These are phyloP conservation scores for Candida sithepensis DNA, from an alignment of 805 yeast genomes.

Conservation along the genomic window DNA sequence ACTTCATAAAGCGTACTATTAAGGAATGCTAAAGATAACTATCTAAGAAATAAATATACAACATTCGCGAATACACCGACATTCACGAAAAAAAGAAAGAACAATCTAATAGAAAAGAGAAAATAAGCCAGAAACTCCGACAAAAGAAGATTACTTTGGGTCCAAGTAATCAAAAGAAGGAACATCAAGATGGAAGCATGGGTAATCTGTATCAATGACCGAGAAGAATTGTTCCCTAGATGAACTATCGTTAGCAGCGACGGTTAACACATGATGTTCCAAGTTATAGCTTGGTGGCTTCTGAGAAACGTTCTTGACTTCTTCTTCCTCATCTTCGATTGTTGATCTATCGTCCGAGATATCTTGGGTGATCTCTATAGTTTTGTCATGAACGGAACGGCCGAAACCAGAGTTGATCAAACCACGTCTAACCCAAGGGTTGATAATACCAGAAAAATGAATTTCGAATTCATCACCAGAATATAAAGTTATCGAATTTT, in stretches of 20 bases:
- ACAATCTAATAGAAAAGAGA: background rate
- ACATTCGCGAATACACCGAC: background rate
- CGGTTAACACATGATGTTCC: conserved; percentile 19
- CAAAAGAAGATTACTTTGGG: background rate
- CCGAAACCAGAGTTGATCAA: conserved; percentile 79
- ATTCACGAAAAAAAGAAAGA: background rate
- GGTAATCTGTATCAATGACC: conserved; percentile 60
- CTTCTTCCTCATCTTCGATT: conserved; percentile 28
- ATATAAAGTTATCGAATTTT: conserved; percentile 65
- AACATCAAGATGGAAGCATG: conserved; percentile 75
- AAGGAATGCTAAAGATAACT: background rate
- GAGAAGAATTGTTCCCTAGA: conserved; percentile 32
- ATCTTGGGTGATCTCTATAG: conserved; percentile 9
- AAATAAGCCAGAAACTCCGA: background rate
- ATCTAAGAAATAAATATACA: background rate
- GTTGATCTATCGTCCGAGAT: conserved; percentile 9
- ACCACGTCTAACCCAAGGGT: conserved; percentile 84
- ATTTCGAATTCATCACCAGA: conserved; percentile 83
- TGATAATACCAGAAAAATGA: conserved; percentile 81
- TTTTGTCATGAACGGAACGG: conserved; percentile 13
- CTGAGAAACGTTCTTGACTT: conserved; percentile 18
- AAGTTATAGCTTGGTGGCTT: conserved; percentile 9
- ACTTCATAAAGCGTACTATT: background rate
- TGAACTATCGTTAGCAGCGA: conserved; percentile 10
- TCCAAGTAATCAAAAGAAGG: conserved; percentile 39